phyloP scores from a whole-genome alignment of 306 rosid species.

The Inga laurina region DNA sequence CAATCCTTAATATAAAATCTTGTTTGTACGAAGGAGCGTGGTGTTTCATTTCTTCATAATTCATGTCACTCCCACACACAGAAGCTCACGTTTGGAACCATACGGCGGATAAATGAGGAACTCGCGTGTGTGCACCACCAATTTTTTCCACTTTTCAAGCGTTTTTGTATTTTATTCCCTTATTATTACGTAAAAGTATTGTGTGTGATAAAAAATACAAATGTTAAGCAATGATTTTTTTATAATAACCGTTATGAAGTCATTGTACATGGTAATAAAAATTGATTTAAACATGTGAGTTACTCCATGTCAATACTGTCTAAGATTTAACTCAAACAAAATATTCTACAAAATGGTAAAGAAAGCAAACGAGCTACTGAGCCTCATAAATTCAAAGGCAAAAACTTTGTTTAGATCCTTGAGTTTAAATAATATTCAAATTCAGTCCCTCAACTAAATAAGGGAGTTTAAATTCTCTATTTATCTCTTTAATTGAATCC shows the following conservation, averaged over 20 bases:
- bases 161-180: background rate
- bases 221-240: no score
- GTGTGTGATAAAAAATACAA: no score
- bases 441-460: background rate
- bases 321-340: background rate
- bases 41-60: no score
- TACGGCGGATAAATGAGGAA: background rate
- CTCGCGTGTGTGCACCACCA: background rate
- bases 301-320: no score
- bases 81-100: slow-evolving; percentile 6
- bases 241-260: background rate
- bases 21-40: no score
- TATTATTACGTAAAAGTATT: background rate
- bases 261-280: background rate
- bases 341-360: background rate
- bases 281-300: background rate
- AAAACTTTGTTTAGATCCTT: background rate
- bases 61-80: background rate
- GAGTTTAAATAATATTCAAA: background rate
- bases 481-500: background rate
- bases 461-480: background rate
- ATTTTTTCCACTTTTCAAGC: background rate
- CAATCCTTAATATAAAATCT: no score
- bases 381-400: background rate
- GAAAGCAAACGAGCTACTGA: background rate